Base-by-base conservation (phyloP, 1,284 basidiomycete genomes). In the Neolentinus lepideus region DNA sequence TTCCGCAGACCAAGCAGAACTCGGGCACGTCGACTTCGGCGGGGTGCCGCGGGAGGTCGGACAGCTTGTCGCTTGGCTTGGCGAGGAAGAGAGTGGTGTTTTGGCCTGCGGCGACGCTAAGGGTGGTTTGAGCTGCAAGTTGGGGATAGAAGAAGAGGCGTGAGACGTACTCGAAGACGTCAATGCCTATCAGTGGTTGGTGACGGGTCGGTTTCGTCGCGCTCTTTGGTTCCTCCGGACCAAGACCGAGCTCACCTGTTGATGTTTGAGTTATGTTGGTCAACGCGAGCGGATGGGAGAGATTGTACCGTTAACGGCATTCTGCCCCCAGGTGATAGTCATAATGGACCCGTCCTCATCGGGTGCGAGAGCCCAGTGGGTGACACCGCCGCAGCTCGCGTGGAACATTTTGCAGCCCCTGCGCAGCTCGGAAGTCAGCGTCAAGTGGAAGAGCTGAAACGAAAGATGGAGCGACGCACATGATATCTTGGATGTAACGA, bases 321-420 rank as follows among this genome's bases (percentile, higher is more conserved):
- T 90, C 67, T 95, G 92, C 1, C 92, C 93, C 76, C 90, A 96
- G 6, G 83, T 85, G 46, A 95, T 84, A 9, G 91, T 90, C 85
- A 94, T 91, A 0, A 82, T 74, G 16, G 75, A 71, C 6, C 79
- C 84, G 45, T 92, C 89, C 27, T 87, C 82, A 29, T 89, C 84
- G 1, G 83, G 78, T 0, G 85, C 83, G 16, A 90, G 77, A 19
- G 87, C 78, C 75, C 92, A 95, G 64, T 95, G 89, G 0, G 93
- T 94, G n/a, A 94, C 91, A 16, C 93, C 93, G 22, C 95, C 95
- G 47, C 85, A 86, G 11, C 81, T 76, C 0, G 83, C 85, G 14
- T 79, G 75, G 33, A 72, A 70, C 19, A 90, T 80, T 63, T 89
- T 90, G 70, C 88, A 92, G 3, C 80, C 84, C 82, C 85, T 88